Conservation (phyloP, 495 filamentous ascomycete genomes). For the Penicillium longicatenatum region DNA sequence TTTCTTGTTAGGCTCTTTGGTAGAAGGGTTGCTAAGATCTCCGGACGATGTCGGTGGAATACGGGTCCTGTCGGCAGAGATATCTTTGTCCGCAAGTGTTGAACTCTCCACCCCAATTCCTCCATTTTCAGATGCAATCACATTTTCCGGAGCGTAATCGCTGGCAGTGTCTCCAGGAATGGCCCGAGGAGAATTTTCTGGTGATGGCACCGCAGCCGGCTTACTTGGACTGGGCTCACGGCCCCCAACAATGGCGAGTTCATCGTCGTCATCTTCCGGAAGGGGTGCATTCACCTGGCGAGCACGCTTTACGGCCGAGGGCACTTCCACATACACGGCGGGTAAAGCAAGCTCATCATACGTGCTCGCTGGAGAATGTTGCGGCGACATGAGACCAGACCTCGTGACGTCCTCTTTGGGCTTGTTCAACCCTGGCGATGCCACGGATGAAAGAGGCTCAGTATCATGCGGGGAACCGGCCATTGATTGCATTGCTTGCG, state of each 20-base stretch:
- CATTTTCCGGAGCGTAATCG: constrained; percentile 10
- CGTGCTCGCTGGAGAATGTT: constrained; percentile 23
- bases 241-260: constrained; percentile 26
- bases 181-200: constrained; percentile 27
- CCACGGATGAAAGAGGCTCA: constrained; percentile 41
- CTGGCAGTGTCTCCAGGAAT: neutral
- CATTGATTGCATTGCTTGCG: constrained; percentile 30
- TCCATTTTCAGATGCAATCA: constrained; percentile 3
- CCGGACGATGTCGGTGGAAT: neutral
- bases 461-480: constrained; percentile 44
- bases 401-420: constrained; percentile 27
- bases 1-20: constrained; percentile 39
- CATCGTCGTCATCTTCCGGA: constrained; percentile 31
- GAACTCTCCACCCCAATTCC: neutral
- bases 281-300: constrained; percentile 36
- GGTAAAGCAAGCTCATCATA: constrained; percentile 37
- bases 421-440: constrained; percentile 25
- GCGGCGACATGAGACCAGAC: constrained; percentile 15
- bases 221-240: constrained; percentile 10
- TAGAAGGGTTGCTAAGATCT: neutral
- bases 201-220: constrained; percentile 24
- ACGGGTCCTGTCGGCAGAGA: neutral
- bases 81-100: neutral
- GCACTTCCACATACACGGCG: constrained; percentile 19
- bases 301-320: constrained; percentile 25